These are phyloP conservation scores for Wickerhamomyces xylosicus DNA, from an alignment of 805 yeast genomes.

Conservation along the genomic window DNA sequence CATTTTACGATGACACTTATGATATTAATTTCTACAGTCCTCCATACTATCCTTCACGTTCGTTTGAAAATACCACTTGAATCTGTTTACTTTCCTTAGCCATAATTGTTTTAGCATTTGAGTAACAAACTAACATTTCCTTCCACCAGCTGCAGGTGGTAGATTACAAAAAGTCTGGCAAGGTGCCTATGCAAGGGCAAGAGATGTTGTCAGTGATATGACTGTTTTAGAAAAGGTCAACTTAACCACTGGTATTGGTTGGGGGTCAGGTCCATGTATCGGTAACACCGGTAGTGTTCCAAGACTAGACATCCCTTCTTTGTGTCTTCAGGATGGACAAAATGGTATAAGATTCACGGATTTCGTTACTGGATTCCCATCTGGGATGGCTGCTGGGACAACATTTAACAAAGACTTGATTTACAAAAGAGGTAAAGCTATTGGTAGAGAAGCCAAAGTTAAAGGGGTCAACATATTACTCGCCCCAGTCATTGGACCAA, in stretches of 20 bases:
- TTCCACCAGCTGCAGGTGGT: conserved; percentile 29
- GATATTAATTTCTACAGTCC: conserved; percentile 15
- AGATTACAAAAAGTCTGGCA: conserved; percentile 43
- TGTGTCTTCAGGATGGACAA: conserved; percentile 57
- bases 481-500: conserved; percentile 52
- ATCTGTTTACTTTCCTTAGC: background rate
- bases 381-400: conserved; percentile 48
- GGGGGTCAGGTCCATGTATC: conserved; percentile 52
- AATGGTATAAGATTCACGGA: conserved; percentile 51
- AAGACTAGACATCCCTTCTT: conserved; percentile 39
- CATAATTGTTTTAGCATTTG: background rate
- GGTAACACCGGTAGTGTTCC: conserved; percentile 54
- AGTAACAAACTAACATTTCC: conserved; percentile 2
- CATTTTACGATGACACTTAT: conserved; percentile 7
- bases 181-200: conserved; percentile 44
- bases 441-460: conserved; percentile 42
- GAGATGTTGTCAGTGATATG: conserved; percentile 44
- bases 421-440: conserved; percentile 42
- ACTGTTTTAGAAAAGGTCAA: conserved; percentile 50
- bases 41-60: conserved; percentile 17
- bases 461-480: conserved; percentile 47
- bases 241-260: conserved; percentile 53
- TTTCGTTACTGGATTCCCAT: conserved; percentile 44
- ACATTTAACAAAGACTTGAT: conserved; percentile 45
- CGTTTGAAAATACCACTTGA: conserved; percentile 4